Base-by-base conservation (phyloP, 805 yeast species). In the Yarrowia osloensis region DNA sequence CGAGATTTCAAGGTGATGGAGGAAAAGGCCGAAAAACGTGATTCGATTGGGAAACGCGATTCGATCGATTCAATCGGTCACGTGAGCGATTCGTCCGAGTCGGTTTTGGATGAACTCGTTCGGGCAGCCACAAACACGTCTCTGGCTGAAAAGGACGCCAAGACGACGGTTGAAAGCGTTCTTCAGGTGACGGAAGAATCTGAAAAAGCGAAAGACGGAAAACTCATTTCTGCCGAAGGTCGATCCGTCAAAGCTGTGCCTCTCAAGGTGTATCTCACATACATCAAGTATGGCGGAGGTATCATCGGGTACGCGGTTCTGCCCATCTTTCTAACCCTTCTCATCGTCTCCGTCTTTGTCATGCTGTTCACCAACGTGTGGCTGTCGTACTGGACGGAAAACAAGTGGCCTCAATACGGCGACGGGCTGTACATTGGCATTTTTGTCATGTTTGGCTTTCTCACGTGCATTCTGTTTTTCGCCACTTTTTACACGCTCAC, bases 371-470 rank as follows among this genome's bases (percentile, higher is more conserved):
- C 88, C 52, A 88, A 86, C 74, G 85, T 87, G 19, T 88, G 93
- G 93, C 80, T 89, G 66, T 85, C 91, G 0, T 89, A 86, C 74
- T 88, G 93, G 93, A 79, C 85, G 17, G 82, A 79, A 31, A 63
- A 75, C 31, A 85, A 83, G 73, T 88, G 66, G 66, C 66, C 87
- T 71, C 65, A 74, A 1, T 74, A 73, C 67, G 68, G 81, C 3
- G 77, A 80, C 65, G 80, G 84, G 0, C 85, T 85, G 70, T 87
- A 88, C 77, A 85, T 86, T 74, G 91, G 91, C 1, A 69, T 88
- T 54, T 88, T 69, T 19, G 68, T 61, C 22, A 39, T 63, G 24
- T 65, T 87, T 61, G 81, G 86, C 84, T 81, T 87, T 71, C 78
- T 86, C 0, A 65, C 85, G 6, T 72, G 84, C 6, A 72, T 84